Evolutionary conservation across 1,284 basidiomycete genomes (phyloP).

Genomic region (Mycena citricolor): DNA sequence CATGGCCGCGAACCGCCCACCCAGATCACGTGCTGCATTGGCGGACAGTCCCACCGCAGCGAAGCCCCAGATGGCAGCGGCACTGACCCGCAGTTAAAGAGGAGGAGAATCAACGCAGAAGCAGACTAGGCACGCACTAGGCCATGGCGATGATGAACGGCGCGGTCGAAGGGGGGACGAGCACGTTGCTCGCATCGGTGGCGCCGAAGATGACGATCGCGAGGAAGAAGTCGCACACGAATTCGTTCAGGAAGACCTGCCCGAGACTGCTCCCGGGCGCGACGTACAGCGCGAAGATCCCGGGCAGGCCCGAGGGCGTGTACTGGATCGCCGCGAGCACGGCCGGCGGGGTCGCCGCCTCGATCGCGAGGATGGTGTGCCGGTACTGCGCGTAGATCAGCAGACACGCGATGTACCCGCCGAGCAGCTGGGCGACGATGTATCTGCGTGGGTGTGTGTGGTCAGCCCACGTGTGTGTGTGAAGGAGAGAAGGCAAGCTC

Average conservation of each 20-base stretch:
- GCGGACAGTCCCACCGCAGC: slow-evolving; percentile 52
- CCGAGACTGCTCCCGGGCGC: slow-evolving; percentile 48
- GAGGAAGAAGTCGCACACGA: slow-evolving; percentile 69
- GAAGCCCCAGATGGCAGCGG: slow-evolving; percentile 54
- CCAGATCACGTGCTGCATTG: slow-evolving; percentile 69
- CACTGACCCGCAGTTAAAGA: neutral
- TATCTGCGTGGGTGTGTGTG: slow-evolving; percentile 47
- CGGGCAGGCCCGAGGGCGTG: slow-evolving; percentile 58
- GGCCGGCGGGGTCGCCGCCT: slow-evolving; percentile 41
- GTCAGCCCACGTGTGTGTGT: too few relatives aligned
- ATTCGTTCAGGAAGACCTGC: slow-evolving; percentile 64
- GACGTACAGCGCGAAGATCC: slow-evolving; percentile 59
- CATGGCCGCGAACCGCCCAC: slow-evolving; percentile 58
- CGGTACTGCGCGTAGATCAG: slow-evolving; percentile 64
- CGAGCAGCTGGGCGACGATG: slow-evolving; percentile 62
- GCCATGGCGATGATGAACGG: slow-evolving; percentile 55
- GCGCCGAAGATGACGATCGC: slow-evolving; percentile 58
- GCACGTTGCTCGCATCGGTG: slow-evolving; percentile 62
- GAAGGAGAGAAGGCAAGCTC: too few relatives aligned
- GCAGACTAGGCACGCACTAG: slow-evolving; percentile 43
- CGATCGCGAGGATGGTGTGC: slow-evolving; percentile 45
- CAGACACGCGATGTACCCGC: slow-evolving; percentile 60
- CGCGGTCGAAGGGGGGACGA: slow-evolving; percentile 50
- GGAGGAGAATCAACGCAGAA: too few relatives aligned
- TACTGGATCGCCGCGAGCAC: slow-evolving; percentile 46